Evolutionary conservation across 2,329 filamentous ascomycete genomes (phyloP).

Genomic region (Coniochaeta sp.): DNA sequence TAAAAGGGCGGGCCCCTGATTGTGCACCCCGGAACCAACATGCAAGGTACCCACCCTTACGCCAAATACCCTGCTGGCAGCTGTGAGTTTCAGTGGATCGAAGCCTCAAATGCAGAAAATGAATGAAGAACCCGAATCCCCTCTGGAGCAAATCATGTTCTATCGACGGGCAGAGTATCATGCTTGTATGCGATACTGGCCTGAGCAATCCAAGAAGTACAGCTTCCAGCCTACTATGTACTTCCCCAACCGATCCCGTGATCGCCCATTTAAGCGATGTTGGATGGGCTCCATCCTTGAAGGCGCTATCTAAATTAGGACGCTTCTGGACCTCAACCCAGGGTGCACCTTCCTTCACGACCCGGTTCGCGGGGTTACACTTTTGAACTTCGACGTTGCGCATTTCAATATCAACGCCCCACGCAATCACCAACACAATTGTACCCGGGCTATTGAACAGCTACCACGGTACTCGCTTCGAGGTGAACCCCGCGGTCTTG

Average conservation of each 20-base stretch:
- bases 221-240: neutral
- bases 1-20: neutral
- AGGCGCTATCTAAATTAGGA: neutral
- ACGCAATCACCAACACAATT: neutral
- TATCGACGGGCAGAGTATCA: neutral
- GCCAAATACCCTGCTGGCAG: no score
- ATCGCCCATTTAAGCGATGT: neutral
- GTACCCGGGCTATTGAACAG: no score
- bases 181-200: neutral
- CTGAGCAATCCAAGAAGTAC: neutral
- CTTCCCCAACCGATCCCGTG: neutral
- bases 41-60: neutral
- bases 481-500: neutral
- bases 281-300: neutral
- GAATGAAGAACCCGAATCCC: no score
- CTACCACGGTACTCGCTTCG: neutral
- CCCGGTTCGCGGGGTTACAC: neutral
- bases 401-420: slow-evolving; percentile 1
- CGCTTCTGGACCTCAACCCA: neutral
- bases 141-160: no score
- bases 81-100: no score
- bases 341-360: neutral
- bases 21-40: neutral
- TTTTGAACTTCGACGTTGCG: neutral
- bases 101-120: no score